Evolutionary conservation across 306 rosid genomes (phyloP).

Genomic region (Quillaja saponaria): DNA sequence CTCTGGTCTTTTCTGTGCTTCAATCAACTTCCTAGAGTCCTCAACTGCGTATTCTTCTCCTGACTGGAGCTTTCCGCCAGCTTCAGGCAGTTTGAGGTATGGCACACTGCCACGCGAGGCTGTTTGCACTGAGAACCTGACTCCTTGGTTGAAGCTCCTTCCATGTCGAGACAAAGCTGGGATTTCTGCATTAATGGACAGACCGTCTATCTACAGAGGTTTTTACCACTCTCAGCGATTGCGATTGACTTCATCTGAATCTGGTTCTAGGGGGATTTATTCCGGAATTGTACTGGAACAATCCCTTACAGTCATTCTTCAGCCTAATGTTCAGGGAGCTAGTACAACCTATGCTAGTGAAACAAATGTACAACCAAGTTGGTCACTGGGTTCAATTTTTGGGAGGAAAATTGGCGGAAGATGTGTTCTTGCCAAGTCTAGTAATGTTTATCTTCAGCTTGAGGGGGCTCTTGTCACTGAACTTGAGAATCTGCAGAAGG

Average conservation of each 20-base stretch:
- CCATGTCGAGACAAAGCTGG: constrained; percentile 97
- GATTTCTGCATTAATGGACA: constrained; percentile 75
- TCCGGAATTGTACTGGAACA: constrained; percentile 72
- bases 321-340: constrained; percentile 51
- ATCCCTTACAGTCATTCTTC: constrained; percentile 84
- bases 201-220: constrained; percentile 89
- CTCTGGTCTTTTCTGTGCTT: constrained; percentile 93
- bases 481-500: constrained; percentile 55
- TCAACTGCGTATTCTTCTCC: constrained; percentile 79
- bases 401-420: constrained; percentile 71
- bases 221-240: constrained; percentile 90
- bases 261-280: constrained; percentile 40
- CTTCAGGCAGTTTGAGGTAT: constrained; percentile 70
- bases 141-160: constrained; percentile 96
- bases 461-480: constrained; percentile 59
- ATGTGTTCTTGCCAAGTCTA: constrained; percentile 77
- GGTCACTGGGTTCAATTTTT: constrained; percentile 85
- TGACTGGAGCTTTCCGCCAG: constrained; percentile 61
- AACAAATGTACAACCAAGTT: constrained; percentile 68
- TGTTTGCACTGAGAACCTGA: constrained; percentile 94
- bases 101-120: constrained; percentile 96
- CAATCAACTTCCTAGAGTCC: constrained; percentile 93
- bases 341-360: constrained; percentile 32
- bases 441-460: constrained; percentile 74
- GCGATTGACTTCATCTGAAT: constrained; percentile 46